Evolutionary conservation across 2,329 filamentous ascomycete species (phyloP), one percentile per base, ranked within the genome.

Genomic region (Chaetoscypha palmicola): DNA sequence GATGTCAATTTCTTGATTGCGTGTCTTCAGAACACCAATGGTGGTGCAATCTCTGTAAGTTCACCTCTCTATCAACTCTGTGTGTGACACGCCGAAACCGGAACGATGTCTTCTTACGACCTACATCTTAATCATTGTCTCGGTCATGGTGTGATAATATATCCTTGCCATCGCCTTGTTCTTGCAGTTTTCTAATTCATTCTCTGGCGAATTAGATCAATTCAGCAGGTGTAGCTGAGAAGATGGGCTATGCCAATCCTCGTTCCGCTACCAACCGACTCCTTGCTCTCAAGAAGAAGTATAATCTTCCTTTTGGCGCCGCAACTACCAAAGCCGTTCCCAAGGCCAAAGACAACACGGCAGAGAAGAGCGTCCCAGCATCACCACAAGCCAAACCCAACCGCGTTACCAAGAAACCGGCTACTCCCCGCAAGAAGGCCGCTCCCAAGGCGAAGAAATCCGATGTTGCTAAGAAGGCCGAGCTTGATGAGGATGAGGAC

Each of bases 141-240:
- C n/a, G n/a, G n/a, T n/a, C n/a, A n/a, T n/a, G n/a, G n/a, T n/a
- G n/a, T n/a, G n/a, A n/a, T n/a, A n/a, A n/a, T n/a, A n/a, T n/a
- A n/a, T n/a, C n/a, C n/a, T n/a, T n/a, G n/a, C n/a, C n/a, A n/a
- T n/a, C n/a, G n/a, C n/a, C n/a, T n/a, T n/a, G n/a, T n/a, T n/a
- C n/a, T n/a, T n/a, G n/a, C n/a, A n/a, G n/a, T n/a, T n/a, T n/a
- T n/a, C n/a, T n/a, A n/a, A n/a, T n/a, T n/a, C n/a, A n/a, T n/a
- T n/a, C n/a, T n/a, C n/a, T n/a, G n/a, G n/a, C n/a, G n/a, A 30
- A 16, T 40, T 32, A 61, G 56, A 42, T 60, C 17, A 51, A 60
- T 24, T 43, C 37, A 4, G 19, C 20, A 3, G 50, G 42, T 5
- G 51, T 59, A 30, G 58, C 57, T 3, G 28, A 39, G 1, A 39